phyloP scores from a whole-genome alignment of 345 rosid genomes.

The Populus euphratica region DNA sequence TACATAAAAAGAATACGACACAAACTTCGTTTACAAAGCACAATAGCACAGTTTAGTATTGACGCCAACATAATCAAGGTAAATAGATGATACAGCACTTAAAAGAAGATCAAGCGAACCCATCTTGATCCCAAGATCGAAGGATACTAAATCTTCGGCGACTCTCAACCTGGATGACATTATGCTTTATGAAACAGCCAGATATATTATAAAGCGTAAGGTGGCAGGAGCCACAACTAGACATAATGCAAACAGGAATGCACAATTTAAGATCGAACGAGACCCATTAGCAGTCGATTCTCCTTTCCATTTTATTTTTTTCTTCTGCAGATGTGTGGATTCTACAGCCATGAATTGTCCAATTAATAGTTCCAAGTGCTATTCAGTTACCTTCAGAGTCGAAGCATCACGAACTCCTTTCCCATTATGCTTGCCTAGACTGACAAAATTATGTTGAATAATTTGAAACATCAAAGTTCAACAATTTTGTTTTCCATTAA shows the following conservation, averaged over 20 bases:
- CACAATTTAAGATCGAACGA: not conserved
- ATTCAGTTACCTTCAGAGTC: not conserved
- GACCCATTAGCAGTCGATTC: not conserved
- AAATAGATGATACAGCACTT: not conserved
- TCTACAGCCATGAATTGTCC: not conserved
- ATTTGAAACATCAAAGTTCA: no score
- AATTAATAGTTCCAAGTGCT: not conserved
- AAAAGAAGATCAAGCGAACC: conserved; percentile 51
- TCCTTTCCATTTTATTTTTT: not conserved
- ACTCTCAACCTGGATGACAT: conserved; percentile 65
- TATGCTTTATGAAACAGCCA: not conserved
- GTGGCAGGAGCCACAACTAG: no score
- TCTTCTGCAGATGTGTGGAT: not conserved
- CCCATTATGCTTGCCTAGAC: not conserved
- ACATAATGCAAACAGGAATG: not conserved
- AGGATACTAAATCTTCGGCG: conserved; percentile 72
- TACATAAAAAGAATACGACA: conserved; percentile 25
- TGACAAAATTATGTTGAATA: not conserved
- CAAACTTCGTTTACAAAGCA: conserved; percentile 4
- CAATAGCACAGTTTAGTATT: not conserved
- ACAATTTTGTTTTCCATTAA: no score
- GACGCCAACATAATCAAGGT: not conserved
- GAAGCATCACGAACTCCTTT: not conserved
- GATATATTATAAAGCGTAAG: not conserved
- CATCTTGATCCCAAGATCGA: conserved; percentile 91